Evolutionary conservation across 257 asterid species (phyloP).

Genomic region (Henckelia pumila): DNA sequence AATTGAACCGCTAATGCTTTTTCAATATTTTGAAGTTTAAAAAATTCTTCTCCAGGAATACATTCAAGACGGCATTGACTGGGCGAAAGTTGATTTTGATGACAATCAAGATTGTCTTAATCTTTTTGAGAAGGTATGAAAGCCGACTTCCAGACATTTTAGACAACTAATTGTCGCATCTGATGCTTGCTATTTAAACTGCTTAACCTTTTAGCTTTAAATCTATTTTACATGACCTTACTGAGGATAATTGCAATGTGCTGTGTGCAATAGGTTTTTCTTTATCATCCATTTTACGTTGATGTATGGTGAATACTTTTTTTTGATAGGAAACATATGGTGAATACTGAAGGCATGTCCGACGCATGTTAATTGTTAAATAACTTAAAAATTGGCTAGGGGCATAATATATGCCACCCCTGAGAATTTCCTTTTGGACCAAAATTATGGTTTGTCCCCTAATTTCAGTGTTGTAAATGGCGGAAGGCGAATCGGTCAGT

Average conservation of each 20-base stretch:
- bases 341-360: not conserved
- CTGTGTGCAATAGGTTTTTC: conserved; percentile 5
- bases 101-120: conserved; percentile 96
- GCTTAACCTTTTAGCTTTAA: not conserved
- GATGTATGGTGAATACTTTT: conserved; percentile 3
- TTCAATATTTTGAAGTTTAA: conserved; percentile 19
- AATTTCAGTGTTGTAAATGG: too few relatives aligned
- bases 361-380: not conserved
- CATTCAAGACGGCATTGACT: conserved; percentile 97
- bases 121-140: conserved; percentile 91
- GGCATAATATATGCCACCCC: conserved; percentile 1
- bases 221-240: conserved; percentile 1
- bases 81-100: conserved; percentile 95
- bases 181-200: conserved; percentile 19
- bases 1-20: conserved; percentile 14
- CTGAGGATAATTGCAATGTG: not conserved
- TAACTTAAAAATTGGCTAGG: not conserved
- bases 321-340: too few relatives aligned
- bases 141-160: conserved; percentile 20
- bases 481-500: too few relatives aligned
- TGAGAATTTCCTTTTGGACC: not conserved
- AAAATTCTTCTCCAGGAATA: conserved; percentile 62
- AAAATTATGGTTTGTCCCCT: not conserved
- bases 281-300: conserved; percentile 2
- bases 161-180: conserved; percentile 15